A percentile compares a stretch with the other conserved stretches of the same genome.
Conservation (phyloP, 441 rosid genomes). For the Pelargonium fulgidum region DNA sequence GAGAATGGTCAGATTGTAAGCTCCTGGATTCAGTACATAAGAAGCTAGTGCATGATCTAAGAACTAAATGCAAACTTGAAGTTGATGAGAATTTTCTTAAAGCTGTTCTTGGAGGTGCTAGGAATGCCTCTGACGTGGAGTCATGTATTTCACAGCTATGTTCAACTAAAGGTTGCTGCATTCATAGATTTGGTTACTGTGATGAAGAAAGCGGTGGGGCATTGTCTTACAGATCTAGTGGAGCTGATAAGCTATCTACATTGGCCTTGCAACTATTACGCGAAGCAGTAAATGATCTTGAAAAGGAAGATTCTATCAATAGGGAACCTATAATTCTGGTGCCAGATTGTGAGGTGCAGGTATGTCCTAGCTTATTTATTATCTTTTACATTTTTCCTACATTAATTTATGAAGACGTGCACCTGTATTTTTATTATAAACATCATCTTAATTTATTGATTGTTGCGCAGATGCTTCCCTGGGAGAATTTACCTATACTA, state of each 20-base stretch:
- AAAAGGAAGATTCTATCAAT: constrained; percentile 30
- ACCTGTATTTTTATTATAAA: neutral
- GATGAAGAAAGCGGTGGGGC: constrained; percentile 34
- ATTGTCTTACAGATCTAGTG: constrained; percentile 26
- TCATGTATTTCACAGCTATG: constrained; percentile 41
- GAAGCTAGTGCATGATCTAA: constrained; percentile 53
- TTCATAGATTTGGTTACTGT: constrained; percentile 36
- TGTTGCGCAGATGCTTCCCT: constrained; percentile 81
- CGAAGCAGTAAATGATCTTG: constrained; percentile 58
- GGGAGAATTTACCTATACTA: constrained; percentile 86
- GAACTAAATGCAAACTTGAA: constrained; percentile 63
- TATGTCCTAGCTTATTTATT: constrained; percentile 22
- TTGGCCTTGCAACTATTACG: constrained; percentile 54
- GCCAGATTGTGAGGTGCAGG: constrained; percentile 83
- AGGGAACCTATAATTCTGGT: constrained; percentile 77
- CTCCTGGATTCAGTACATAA: constrained; percentile 40
- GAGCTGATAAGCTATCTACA: constrained; percentile 28
- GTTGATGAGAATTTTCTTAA: constrained; percentile 53
- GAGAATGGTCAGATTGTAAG: constrained; percentile 45
- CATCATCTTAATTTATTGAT: neutral
- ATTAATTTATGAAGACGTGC: neutral
- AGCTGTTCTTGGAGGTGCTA: constrained; percentile 55
- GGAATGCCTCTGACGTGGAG: constrained; percentile 32
- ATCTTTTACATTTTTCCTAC: neutral
- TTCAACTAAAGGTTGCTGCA: constrained; percentile 52